Percentiles rank a stretch among this genome's conserved stretches.
phyloP scores from a whole-genome alignment of 345 rosid species.

The Lumnitzera racemosa region DNA sequence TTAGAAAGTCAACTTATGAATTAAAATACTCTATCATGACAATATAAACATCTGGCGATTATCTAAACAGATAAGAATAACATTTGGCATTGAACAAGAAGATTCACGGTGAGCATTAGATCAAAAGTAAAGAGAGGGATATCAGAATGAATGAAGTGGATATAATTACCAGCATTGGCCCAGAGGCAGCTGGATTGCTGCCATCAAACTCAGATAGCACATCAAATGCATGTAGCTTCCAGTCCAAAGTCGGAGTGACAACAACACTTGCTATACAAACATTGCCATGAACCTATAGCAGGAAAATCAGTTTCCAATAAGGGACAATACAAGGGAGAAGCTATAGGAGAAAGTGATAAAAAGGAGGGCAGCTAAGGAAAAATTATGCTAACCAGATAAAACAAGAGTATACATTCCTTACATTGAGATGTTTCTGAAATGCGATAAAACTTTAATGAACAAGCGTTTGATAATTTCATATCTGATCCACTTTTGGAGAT shows the following conservation, averaged over 20 bases:
- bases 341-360: not conserved
- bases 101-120: too few species aligned
- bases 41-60: too few species aligned
- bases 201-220: constrained; percentile 97
- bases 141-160: constrained; percentile 9
- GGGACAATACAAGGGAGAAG: not conserved
- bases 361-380: not conserved
- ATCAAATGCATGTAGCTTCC: constrained; percentile 99
- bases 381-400: too few species aligned
- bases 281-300: constrained; percentile 87
- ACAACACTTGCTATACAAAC: constrained; percentile 91
- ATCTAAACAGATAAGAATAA: too few species aligned
- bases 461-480: too few species aligned
- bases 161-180: constrained; percentile 92
- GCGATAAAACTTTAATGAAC: too few species aligned
- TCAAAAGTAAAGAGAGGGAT: not conserved
- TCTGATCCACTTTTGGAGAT: too few species aligned
- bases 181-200: constrained; percentile 58
- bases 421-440: too few species aligned
- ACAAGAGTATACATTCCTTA: too few species aligned
- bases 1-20: too few species aligned
- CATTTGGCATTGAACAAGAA: too few species aligned
- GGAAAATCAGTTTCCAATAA: constrained; percentile 12
- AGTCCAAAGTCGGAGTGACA: constrained; percentile 91
- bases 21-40: too few species aligned